These are phyloP conservation scores for Rhodotorula sp. DNA, from an alignment of 1,284 basidiomycete species.

Conservation along the genomic window DNA sequence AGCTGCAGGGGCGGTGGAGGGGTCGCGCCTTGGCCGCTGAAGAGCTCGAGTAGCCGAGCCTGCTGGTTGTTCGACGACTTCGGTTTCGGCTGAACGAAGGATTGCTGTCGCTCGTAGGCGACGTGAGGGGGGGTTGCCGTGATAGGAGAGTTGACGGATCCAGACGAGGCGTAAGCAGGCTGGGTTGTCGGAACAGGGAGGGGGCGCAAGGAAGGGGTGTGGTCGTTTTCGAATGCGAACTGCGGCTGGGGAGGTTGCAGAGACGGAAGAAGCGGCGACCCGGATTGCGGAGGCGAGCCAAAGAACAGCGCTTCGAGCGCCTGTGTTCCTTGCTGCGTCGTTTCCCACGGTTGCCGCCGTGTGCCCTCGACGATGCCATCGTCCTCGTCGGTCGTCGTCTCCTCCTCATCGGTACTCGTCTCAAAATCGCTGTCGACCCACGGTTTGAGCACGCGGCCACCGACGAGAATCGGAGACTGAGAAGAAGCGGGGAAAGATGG, in stretches of 20 bases:
- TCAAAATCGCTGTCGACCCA: constrained; percentile 7
- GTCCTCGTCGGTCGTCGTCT: constrained; percentile 3
- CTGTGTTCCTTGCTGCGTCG: constrained; percentile 31
- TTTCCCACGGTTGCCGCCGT: constrained; percentile 15
- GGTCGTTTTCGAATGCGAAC: not conserved
- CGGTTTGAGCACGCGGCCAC: not conserved
- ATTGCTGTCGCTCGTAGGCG: constrained; percentile 33
- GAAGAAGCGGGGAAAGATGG: constrained; percentile 3
- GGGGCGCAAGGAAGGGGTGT: constrained; percentile 4
- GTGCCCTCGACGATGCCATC: not conserved
- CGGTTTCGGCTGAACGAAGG: constrained; percentile 34
- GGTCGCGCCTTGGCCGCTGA: constrained; percentile 10
- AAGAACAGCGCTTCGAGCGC: constrained; percentile 41
- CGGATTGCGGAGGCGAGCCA: constrained; percentile 12
- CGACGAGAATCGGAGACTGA: not conserved
- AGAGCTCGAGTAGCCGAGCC: constrained; percentile 25
- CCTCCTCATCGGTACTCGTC: constrained; percentile 18
- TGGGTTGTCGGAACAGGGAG: constrained; percentile 8
- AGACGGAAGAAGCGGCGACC: not conserved
- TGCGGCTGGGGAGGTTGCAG: not conserved
- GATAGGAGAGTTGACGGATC: constrained; percentile 3
- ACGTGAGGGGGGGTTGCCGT: constrained; percentile 24
- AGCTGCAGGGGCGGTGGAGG: not conserved
- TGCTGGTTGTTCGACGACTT: constrained; percentile 19
- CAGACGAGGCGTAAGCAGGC: constrained; percentile 1